Base-by-base conservation (phyloP, 2,329 filamentous ascomycete genomes). In the Claviceps spartinae region DNA sequence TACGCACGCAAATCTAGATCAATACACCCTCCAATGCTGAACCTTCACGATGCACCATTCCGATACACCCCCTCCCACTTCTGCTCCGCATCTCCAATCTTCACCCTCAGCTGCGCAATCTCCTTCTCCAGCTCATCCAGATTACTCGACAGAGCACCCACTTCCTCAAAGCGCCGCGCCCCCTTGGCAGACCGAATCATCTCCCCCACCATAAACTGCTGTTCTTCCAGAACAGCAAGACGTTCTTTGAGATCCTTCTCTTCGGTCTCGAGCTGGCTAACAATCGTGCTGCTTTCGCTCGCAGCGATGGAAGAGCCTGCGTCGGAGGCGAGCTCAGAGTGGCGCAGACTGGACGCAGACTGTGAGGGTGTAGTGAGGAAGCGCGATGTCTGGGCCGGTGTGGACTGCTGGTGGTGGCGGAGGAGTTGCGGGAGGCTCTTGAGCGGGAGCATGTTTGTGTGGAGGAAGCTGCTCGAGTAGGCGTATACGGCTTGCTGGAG, bases 401-500 rank as follows among this genome's bases (percentile, higher is more conserved):
- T 11, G 30, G 30, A 34, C 9, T 34, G 30, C 30, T 34, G 30
- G 30, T 34, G 66, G 7, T 69, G 68, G 50, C 71, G 72, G 16
- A 89, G 72, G 57, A 88, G 72, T 43, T 81, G 79, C 0, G 85
- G 85, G 0, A 89, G 71, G 30, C 80, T 79, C 63, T 88, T 94
- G 14, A 96, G 72, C 0, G 90, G 88, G 8, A 96, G 76, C 87
- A 96, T 94, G 61, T 96, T 88, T 4, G 88, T 77, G 62, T 95
- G 89, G 4, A 96, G 70, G 60, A 96, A 96, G 48, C 78, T 78
- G 50, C 84, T 88, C 1, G 89, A 87, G 58, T 90, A 85, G 40
- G 85, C 78, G 60, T 95, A 89, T 13, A 96, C 82, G 3, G 87
- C 83, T 61, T 83, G 85, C 61, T 95, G 90, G 4, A 96, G 72